Conservation (phyloP, 176 grass and related monocot species). For the Tillandsia fasciculata region DNA sequence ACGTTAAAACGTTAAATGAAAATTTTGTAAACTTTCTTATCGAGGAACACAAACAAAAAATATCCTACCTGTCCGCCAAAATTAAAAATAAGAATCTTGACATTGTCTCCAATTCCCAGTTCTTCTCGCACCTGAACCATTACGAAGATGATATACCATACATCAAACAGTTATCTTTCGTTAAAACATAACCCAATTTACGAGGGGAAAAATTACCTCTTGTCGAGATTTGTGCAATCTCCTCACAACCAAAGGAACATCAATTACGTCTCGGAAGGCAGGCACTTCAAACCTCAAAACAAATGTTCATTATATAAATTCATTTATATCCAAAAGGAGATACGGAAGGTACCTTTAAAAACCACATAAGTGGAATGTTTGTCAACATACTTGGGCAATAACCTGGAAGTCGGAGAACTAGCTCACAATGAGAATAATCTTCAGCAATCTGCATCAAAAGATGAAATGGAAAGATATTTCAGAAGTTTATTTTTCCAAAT, state of each 20-base stretch:
- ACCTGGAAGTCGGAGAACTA: slow-evolving; percentile 88
- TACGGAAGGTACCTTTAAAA: background rate
- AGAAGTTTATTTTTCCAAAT: background rate
- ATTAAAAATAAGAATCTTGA: slow-evolving; percentile 93
- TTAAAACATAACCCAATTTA: background rate
- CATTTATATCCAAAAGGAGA: background rate
- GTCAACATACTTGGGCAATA: slow-evolving; percentile 83
- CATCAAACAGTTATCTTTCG: background rate
- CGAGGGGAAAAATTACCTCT: slow-evolving; percentile 33
- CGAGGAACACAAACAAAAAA: background rate
- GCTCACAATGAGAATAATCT: slow-evolving; percentile 87
- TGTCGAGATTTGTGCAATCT: slow-evolving; percentile 74
- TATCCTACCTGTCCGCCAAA: slow-evolving; percentile 77
- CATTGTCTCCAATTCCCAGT: slow-evolving; percentile 78
- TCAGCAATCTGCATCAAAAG: slow-evolving; percentile 66
- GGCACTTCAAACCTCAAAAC: slow-evolving; percentile 51
- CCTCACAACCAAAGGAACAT: slow-evolving; percentile 85
- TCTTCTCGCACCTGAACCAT: slow-evolving; percentile 66
- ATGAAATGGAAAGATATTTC: background rate
- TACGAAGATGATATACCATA: background rate
- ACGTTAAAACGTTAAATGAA: background rate
- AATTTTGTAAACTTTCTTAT: background rate
- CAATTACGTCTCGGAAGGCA: slow-evolving; percentile 85
- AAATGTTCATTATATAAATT: slow-evolving; percentile 13
- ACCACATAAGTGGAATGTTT: background rate